Conservation (phyloP, 2,329 filamentous ascomycete genomes). For the Stemphylium beticola region DNA sequence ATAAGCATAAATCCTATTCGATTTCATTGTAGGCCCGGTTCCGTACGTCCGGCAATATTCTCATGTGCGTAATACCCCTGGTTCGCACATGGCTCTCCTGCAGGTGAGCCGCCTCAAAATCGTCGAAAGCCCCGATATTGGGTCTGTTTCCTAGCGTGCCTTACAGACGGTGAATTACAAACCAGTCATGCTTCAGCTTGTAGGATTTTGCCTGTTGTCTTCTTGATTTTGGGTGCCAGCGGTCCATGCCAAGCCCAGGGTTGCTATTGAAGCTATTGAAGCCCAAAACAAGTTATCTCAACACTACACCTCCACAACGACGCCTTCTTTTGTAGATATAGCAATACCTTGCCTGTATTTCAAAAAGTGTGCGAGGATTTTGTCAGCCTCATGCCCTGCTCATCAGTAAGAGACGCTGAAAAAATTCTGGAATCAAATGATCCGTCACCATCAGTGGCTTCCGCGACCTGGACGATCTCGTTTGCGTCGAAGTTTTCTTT, state of each 20-base stretch:
- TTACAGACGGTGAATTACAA: neutral
- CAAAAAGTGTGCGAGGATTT: conserved; percentile 11
- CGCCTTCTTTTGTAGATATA: conserved; percentile 13
- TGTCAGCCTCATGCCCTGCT: conserved; percentile 14
- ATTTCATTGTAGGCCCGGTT: too few species aligned
- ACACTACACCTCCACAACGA: conserved; percentile 17
- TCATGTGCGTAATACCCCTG: neutral
- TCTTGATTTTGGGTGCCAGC: neutral
- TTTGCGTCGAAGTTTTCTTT: neutral
- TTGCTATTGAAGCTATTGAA: conserved; percentile 40
- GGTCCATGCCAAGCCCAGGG: conserved; percentile 24
- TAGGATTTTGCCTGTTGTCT: neutral
- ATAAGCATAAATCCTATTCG: too few species aligned
- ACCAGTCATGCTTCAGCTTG: neutral
- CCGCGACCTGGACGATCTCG: conserved; percentile 9
- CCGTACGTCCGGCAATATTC: too few species aligned
- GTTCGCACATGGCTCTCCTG: neutral
- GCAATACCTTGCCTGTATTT: conserved; percentile 21
- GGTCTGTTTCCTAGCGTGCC: neutral
- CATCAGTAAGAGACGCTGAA: conserved; percentile 4
- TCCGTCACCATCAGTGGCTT: neutral
- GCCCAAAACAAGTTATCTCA: conserved; percentile 29
- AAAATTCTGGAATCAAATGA: conserved; percentile 12
- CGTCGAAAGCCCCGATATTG: neutral
- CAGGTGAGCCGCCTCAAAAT: conserved; percentile 1